These are phyloP conservation scores for Eucalyptus decipiens DNA, from an alignment of 345 rosid species.

Conservation along the genomic window DNA sequence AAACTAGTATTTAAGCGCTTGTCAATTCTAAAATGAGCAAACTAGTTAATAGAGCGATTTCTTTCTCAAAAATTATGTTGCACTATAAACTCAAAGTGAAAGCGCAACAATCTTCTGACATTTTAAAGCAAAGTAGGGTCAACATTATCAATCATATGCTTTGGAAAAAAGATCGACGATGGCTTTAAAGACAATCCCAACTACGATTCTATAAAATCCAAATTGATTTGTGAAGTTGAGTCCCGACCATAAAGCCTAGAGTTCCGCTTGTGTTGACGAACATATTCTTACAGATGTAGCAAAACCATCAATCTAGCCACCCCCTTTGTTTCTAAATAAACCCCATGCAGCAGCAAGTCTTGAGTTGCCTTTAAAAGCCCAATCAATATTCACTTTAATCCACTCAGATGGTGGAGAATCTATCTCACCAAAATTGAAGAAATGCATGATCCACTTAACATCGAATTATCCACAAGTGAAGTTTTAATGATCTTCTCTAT, in stretches of 20 bases:
- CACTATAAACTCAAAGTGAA: background rate
- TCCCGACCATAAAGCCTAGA: background rate
- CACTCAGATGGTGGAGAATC: background rate
- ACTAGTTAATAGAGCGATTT: too few relatives aligned
- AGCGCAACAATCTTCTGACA: too few relatives aligned
- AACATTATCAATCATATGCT: background rate
- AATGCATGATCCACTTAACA: background rate
- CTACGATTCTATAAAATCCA: background rate
- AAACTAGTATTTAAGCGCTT: too few relatives aligned
- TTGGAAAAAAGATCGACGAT: rapidly evolving
- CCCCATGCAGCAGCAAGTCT: background rate
- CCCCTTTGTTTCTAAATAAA: background rate
- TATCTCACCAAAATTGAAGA: background rate
- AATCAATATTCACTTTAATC: background rate
- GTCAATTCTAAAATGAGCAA: background rate
- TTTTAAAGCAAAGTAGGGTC: background rate
- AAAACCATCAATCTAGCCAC: background rate
- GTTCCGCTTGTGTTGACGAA: background rate
- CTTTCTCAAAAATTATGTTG: background rate
- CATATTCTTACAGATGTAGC: background rate
- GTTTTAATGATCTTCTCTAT: background rate
- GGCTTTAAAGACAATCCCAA: background rate
- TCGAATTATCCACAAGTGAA: background rate
- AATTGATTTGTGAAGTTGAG: background rate
- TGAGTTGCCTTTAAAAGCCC: background rate